Evolutionary conservation across 148 eudicot species (phyloP), one percentile per base, ranked within the genome.

Genomic region (Nepenthes gracilis): DNA sequence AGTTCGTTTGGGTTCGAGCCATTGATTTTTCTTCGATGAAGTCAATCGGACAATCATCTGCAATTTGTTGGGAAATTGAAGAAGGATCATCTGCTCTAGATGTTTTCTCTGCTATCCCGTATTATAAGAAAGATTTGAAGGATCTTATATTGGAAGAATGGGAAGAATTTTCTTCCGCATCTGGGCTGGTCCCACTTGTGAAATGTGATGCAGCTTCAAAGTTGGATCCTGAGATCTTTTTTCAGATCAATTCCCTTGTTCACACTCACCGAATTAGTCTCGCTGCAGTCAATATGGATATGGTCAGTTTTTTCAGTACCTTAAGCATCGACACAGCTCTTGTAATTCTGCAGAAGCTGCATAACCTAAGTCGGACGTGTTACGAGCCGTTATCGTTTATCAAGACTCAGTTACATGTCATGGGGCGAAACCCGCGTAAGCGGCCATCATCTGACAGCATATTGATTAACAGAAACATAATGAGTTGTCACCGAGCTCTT

Each of bases 181-280:
- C 85, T 53, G 83, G 83, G 58, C 76, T 92, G 61, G 86, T 88
- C 74, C 98, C 98, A 9, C 86, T 92, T 36, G 77, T 85, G 35
- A 78, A 66, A n/a, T 70, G 71, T 38, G 77, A 64, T 33, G 64
- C 81, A 45, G 66, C 71, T 65, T 54, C 64, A 43, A 74, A 64
- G 48, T 69, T 93, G 66, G 72, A 84, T 47, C 86, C 82, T 59
- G 89, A 84, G 75, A 75, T 86, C 69, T 80, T 92, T 54, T 92
- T 75, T 73, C 98, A 93, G 76, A 81, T 93, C 60, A 88, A 89
- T 66, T 88, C 98, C 54, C 88, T 93, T 33, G 75, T 93, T 64
- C 98, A 93, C 55, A 78, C 84, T 43, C 84, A 84, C 40, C 88
- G 86, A 60, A 70, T 88, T n/a, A 93, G 87, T 64, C 85, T 93